These are phyloP conservation scores for Chamaecyparis obtusa DNA, from an alignment of 75 land plant species.

Conservation along the genomic window DNA sequence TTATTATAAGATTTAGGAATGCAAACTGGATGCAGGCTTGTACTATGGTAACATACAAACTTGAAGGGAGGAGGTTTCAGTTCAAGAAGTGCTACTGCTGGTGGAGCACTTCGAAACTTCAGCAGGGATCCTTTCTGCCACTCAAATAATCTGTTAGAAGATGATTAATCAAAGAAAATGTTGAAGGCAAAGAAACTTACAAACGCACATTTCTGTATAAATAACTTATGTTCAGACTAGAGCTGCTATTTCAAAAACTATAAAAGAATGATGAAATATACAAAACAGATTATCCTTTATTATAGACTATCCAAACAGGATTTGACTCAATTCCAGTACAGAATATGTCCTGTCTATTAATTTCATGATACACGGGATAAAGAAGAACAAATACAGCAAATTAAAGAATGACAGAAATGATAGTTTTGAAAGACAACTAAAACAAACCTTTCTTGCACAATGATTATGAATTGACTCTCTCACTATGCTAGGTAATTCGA, in stretches of 20 bases:
- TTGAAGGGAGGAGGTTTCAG: conserved; percentile 9
- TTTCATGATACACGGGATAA: background rate
- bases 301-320: background rate
- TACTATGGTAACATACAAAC: background rate
- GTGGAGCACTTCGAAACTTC: conserved; percentile 7
- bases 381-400: background rate
- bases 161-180: background rate
- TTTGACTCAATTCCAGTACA: background rate
- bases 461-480: background rate
- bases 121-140: background rate
- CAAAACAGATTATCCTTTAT: background rate
- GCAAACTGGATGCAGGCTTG: background rate
- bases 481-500: background rate
- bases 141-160: background rate
- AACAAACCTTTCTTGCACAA: background rate
- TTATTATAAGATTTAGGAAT: background rate
- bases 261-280: background rate
- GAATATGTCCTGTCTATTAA: background rate
- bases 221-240: background rate
- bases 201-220: background rate
- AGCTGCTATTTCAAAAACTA: background rate
- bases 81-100: conserved; percentile 8
- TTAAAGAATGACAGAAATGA: background rate
- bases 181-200: background rate
- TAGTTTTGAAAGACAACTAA: background rate